phyloP scores from a whole-genome alignment of 257 asterid genomes.

The Apocynum venetum region DNA sequence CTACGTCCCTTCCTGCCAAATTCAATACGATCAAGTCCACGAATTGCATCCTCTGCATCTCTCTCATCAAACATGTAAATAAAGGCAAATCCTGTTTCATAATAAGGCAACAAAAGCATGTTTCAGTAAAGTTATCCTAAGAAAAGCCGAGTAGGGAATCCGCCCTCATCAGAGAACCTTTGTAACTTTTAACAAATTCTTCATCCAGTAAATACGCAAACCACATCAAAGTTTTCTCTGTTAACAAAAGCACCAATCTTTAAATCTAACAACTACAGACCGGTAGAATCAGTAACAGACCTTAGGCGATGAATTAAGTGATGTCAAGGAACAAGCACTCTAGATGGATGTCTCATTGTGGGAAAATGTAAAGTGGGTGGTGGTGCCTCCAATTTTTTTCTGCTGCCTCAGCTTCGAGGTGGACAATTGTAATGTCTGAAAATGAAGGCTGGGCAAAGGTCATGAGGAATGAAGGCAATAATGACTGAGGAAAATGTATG shows the following conservation, averaged over 20 bases:
- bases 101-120: background rate
- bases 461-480: slow-evolving; percentile 55
- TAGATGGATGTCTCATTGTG: slow-evolving; percentile 55
- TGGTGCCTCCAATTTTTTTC: slow-evolving; percentile 51
- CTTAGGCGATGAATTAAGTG: slow-evolving; percentile 53
- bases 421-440: slow-evolving; percentile 46
- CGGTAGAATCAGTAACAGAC: slow-evolving; percentile 60
- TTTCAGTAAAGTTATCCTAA: background rate
- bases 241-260: slow-evolving; percentile 33
- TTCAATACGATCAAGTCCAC: slow-evolving; percentile 65
- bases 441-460: slow-evolving; percentile 54
- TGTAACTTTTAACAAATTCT: slow-evolving; percentile 4
- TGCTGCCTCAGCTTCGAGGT: slow-evolving; percentile 59
- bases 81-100: slow-evolving; percentile 49
- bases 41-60: slow-evolving; percentile 85
- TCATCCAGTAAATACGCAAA: slow-evolving; percentile 26
- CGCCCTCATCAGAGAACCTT: slow-evolving; percentile 14
- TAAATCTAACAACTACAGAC: slow-evolving; percentile 39
- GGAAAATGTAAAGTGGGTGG: slow-evolving; percentile 33
- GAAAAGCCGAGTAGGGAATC: slow-evolving; percentile 17
- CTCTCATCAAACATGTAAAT: slow-evolving; percentile 86
- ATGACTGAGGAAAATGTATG: slow-evolving; percentile 48
- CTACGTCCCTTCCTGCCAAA: slow-evolving; percentile 82
- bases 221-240: slow-evolving; percentile 31
- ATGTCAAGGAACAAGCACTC: slow-evolving; percentile 55